Base-by-base conservation (phyloP, 345 rosid genomes). In the Angophora floribunda region DNA sequence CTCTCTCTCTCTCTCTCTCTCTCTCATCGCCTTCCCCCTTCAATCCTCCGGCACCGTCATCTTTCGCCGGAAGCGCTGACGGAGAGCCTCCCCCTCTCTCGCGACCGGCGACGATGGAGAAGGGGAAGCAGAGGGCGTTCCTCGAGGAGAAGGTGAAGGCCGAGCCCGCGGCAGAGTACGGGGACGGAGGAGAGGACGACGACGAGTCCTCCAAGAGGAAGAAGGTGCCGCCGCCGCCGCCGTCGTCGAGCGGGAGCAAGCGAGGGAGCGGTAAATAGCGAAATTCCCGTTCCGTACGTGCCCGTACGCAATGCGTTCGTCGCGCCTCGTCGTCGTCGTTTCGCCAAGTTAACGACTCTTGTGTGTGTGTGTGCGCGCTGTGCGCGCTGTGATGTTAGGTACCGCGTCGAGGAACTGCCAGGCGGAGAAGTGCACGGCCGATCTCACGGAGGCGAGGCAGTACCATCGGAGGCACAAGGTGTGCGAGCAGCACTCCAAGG, bases 391-490 rank as follows among this genome's bases (percentile, higher is more conserved):
- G 84, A 22, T 75, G 28, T 75, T 21, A 75, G 90, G 92, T 63
- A 92, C 91, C 59, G 90, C 85, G 52, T 47, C 65, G 88, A 93
- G 91, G 89, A 91, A 90, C 87, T 96, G 98, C 67, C 97, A 94
- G 89, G 97, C 90, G 57, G 96, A 96, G 87, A 93, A 94, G 86
- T 95, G 98, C 88, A 86, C 85, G 65, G 89, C 92, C 89, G 96
- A 95, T 93, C 86, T 96, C 90, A 87, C 87, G 86, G 94, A 94
- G 15, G 93, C 94, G 13, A 96, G 92, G 90, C 93, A 59, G 45
- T 96, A 96, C 87, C 95, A 96, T 55, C 89, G 91, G 89, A 93
- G 97, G 89, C 99, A 96, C 88, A 96, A 88, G 92, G 98, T 96
- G 53, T 96, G 98, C 86, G 97, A 95, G 88, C 67, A 89, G 89